These are phyloP conservation scores for Candida pseudofarinosa DNA, from an alignment of 805 yeast species.

Conservation along the genomic window DNA sequence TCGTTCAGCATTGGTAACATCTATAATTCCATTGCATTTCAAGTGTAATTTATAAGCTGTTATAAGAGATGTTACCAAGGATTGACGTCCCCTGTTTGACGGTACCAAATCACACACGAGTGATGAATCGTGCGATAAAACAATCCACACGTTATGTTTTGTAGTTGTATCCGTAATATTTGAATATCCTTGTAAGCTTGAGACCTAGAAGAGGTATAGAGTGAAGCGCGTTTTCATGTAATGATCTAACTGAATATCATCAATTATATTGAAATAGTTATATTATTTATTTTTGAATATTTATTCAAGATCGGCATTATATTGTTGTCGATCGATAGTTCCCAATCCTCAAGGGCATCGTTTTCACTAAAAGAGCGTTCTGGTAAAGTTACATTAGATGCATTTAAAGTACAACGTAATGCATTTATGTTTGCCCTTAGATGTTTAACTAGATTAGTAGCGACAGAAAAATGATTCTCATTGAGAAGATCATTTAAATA, in stretches of 20 bases:
- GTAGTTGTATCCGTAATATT: background rate
- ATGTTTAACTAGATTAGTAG: background rate
- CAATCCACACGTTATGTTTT: slow-evolving; percentile 17
- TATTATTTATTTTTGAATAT: background rate
- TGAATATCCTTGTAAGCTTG: too few relatives aligned
- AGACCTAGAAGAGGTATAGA: too few relatives aligned
- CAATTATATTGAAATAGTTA: background rate
- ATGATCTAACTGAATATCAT: too few relatives aligned
- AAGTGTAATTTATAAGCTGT: slow-evolving; percentile 35
- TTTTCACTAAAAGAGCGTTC: background rate
- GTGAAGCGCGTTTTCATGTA: too few relatives aligned
- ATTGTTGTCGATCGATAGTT: slow-evolving; percentile 1
- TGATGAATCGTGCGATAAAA: slow-evolving; percentile 15
- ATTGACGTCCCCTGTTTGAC: slow-evolving; percentile 49
- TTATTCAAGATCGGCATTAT: slow-evolving; percentile 5
- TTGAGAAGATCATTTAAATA: slow-evolving; percentile 17
- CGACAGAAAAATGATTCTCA: slow-evolving; percentile 1
- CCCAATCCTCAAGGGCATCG: slow-evolving; percentile 9
- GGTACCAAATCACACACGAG: slow-evolving; percentile 43
- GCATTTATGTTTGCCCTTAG: background rate
- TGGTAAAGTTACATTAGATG: background rate
- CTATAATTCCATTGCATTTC: slow-evolving; percentile 19
- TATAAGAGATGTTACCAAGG: slow-evolving; percentile 40
- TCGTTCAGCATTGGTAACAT: slow-evolving; percentile 20
- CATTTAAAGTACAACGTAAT: background rate